Evolutionary conservation across 2,329 filamentous ascomycete genomes (phyloP), one percentile per base, ranked within the genome.

Genomic region (Botrytis hyacinthi): DNA sequence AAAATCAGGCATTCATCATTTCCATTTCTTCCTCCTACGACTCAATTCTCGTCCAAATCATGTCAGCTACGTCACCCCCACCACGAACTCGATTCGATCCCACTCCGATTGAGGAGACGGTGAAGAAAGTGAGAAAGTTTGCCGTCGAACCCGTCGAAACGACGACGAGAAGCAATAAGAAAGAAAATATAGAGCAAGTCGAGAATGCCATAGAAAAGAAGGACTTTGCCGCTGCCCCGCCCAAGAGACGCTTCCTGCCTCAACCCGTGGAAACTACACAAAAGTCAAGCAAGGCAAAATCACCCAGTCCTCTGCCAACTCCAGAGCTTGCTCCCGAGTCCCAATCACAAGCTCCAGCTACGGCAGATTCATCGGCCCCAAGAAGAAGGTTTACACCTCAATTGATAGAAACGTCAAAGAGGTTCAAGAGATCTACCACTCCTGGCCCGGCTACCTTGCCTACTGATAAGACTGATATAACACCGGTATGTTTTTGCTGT

Each of bases 331-430:
- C 87, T 0, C 86, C 87, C 37, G 85, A 66, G 86, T 87, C 85
- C 73, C 85, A 86, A 87, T 87, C 85, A 71, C 73, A 73, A 71
- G 75, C 76, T 48, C 59, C 76, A 79, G 79, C 74, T 76, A 77
- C 75, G 78, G 73, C 76, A 80, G 80, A 77, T 79, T 79, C 73
- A 61, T 77, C 80, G 22, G 82, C 75, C 68, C 76, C 73, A 32
- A 76, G 76, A 78, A 85, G 86, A 76, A 84, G 84, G 74, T 97
- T 97, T 81, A 87, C 91, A 44, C 94, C 94, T 20, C 91, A 95
- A 79, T 85, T 97, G 72, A 91, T 97, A 75, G 93, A 95, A 82
- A 95, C 93, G 4, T 92, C 92, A 6, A 89, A 90, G 78, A 87
- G 94, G 71, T 90, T 90, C 48, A 89, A 92, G 76, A 90, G 90